Percentiles rank a stretch among this genome's conserved stretches.
Conservation (phyloP, 2,329 filamentous ascomycete genomes). For the Colletotrichum sp. region DNA sequence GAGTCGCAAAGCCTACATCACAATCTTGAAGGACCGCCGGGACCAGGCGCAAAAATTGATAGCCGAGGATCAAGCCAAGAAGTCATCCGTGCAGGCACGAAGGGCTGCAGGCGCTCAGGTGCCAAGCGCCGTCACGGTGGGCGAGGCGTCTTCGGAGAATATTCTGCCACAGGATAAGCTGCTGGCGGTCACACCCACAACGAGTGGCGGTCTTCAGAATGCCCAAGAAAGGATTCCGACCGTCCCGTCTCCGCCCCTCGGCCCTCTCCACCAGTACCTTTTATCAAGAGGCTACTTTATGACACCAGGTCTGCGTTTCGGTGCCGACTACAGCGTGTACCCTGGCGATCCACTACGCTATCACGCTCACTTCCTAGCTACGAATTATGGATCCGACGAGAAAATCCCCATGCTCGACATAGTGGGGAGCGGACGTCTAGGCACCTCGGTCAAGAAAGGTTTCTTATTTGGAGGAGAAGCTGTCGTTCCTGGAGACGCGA, state of each 20-base stretch:
- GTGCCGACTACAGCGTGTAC: conserved; percentile 93
- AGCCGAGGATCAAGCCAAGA: conserved; percentile 43
- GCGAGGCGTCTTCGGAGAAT: background rate
- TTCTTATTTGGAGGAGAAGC: conserved; percentile 81
- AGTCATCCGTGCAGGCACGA: conserved; percentile 32
- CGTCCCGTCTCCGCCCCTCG: conserved; percentile 22
- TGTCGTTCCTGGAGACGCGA: conserved; percentile 30
- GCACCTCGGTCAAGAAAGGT: conserved; percentile 95
- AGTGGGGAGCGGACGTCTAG: conserved; percentile 84
- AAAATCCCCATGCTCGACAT: conserved; percentile 85
- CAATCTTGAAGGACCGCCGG: conserved; percentile 54
- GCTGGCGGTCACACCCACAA: conserved; percentile 40
- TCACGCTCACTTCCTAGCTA: conserved; percentile 91
- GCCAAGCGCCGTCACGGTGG: background rate
- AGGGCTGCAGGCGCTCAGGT: conserved; percentile 23
- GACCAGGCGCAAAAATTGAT: conserved; percentile 44
- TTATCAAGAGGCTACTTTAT: conserved; percentile 83
- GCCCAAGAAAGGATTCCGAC: conserved; percentile 15
- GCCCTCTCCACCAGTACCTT: conserved; percentile 78
- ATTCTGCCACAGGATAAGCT: conserved; percentile 9
- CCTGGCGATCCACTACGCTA: conserved; percentile 94
- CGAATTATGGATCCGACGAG: conserved; percentile 86
- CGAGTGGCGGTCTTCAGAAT: conserved; percentile 34
- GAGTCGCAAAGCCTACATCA: conserved; percentile 68
- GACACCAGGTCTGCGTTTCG: conserved; percentile 91